Base-by-base conservation (phyloP, 331 rosid species). In the Pyrus hybrid region DNA sequence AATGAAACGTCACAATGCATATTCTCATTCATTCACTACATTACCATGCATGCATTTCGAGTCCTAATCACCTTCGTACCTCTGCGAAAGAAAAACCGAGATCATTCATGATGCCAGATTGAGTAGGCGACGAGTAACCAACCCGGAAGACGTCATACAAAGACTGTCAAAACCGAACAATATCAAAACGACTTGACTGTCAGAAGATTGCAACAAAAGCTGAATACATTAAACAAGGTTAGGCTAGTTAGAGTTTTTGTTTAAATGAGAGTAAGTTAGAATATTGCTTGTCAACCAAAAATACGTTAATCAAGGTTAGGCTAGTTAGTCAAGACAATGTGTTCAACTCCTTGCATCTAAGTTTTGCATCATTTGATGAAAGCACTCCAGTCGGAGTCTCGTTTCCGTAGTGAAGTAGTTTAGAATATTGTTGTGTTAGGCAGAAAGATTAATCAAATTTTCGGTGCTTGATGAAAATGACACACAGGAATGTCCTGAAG, bases 101-200 rank as follows among this genome's bases (percentile, higher is more conserved):
- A 80, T 94, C 97, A 63, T 82, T n/a, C 25, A 79, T 87, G 73
- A 94, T 88, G 74, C 86, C 97, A 69, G 73, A 75, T 71, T 94
- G 93, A 67, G 91, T 83, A 3, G 99, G 99, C n/a, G 99, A 94
- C 30, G 99, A 94, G 80, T 91, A 94, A 63, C 99, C 99, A 54
- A 78, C 93, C 99, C 92, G 87, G 25, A 82, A 82, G 35, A 82
- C 80, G 35, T 45, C 63, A 7, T 35, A 20, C 33, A 76, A 33
- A 75, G 57, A 41, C 28, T 64, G 65, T 71, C 47, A 70, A 17
- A 63, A 75, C 30, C 61, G 51, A 23, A 70, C 28, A 35, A 33
- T 1, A 45, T 2, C 25, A 23, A 25, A 76, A 2, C 17, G 4
- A 45, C 13, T 12, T 7, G 2, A 33, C 41, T 5, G 41, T 16